These are phyloP conservation scores for Exophiala sideris DNA, from an alignment of 2,329 filamentous ascomycete genomes.

Conservation along the genomic window DNA sequence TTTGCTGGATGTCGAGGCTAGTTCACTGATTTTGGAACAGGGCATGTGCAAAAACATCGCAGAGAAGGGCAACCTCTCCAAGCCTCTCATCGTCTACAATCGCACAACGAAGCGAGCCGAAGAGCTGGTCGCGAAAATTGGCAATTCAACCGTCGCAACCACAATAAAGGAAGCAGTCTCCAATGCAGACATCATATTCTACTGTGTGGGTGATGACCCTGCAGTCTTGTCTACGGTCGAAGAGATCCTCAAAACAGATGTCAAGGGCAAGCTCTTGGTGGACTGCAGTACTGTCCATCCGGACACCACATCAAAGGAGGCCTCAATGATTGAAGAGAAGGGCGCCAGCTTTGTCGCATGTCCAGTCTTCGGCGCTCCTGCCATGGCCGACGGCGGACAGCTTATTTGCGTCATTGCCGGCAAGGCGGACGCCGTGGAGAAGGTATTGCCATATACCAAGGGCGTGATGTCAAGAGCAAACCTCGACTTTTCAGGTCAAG, in stretches of 20 bases:
- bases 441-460: conserved; percentile 66
- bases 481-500: conserved; percentile 68
- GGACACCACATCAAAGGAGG: conserved; percentile 68
- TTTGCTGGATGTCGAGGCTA: background rate
- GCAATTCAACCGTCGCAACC: conserved; percentile 58
- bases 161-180: conserved; percentile 65
- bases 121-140: conserved; percentile 53
- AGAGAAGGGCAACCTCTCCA: conserved; percentile 68
- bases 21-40: conserved; percentile 39
- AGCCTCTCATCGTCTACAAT: conserved; percentile 76
- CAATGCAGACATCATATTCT: conserved; percentile 73
- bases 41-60: conserved; percentile 83
- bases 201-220: conserved; percentile 73
- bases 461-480: conserved; percentile 67
- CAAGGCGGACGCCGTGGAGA: conserved; percentile 56
- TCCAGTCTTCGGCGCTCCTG: conserved; percentile 49
- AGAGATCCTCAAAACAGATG: conserved; percentile 53
- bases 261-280: conserved; percentile 73
- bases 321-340: conserved; percentile 53
- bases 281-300: conserved; percentile 89
- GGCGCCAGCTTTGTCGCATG: conserved; percentile 73
- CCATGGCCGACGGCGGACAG: conserved; percentile 60
- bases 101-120: conserved; percentile 32
- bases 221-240: conserved; percentile 64
- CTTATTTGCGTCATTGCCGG: conserved; percentile 73